Evolutionary conservation across 805 yeast species (phyloP).

Genomic region (Kazachstania africana): DNA sequence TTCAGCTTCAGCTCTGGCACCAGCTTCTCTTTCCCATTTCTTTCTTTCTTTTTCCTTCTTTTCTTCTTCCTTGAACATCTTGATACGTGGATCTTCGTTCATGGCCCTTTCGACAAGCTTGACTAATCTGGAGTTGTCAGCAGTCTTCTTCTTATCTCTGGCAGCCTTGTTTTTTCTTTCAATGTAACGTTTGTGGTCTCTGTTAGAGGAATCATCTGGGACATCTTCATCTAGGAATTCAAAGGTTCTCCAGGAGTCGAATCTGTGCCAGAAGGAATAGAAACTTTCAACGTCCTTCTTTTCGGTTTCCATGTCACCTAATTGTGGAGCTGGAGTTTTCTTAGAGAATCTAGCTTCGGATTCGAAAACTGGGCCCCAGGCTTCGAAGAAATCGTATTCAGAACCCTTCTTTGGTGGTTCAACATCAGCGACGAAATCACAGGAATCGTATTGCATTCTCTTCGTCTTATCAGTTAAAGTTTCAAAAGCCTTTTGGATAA

Average conservation of each 20-base stretch:
- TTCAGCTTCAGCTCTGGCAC: constrained; percentile 93
- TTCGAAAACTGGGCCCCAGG: constrained; percentile 87
- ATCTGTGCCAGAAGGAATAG: constrained; percentile 85
- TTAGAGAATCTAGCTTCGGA: constrained; percentile 87
- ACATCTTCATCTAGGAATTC: constrained; percentile 98
- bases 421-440: constrained; percentile 81
- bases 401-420: constrained; percentile 66
- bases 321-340: constrained; percentile 74
- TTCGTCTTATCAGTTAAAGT: constrained; percentile 71
- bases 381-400: constrained; percentile 74
- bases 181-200: constrained; percentile 97
- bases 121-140: constrained; percentile 82
- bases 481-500: constrained; percentile 94
- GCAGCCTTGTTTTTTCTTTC: constrained; percentile 96
- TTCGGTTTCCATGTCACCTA: constrained; percentile 58
- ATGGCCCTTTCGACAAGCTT: constrained; percentile 82
- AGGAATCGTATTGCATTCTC: constrained; percentile 92
- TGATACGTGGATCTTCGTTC: constrained; percentile 89
- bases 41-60: constrained; percentile 86
- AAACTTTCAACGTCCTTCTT: constrained; percentile 78
- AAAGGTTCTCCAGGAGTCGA: constrained; percentile 96
- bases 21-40: constrained; percentile 98
- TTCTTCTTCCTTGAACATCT: constrained; percentile 83
- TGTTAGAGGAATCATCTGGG: constrained; percentile 97
- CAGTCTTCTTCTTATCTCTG: constrained; percentile 95